Conservation (phyloP, 2,329 filamentous ascomycete genomes). For the Penicillium verrucosum region DNA sequence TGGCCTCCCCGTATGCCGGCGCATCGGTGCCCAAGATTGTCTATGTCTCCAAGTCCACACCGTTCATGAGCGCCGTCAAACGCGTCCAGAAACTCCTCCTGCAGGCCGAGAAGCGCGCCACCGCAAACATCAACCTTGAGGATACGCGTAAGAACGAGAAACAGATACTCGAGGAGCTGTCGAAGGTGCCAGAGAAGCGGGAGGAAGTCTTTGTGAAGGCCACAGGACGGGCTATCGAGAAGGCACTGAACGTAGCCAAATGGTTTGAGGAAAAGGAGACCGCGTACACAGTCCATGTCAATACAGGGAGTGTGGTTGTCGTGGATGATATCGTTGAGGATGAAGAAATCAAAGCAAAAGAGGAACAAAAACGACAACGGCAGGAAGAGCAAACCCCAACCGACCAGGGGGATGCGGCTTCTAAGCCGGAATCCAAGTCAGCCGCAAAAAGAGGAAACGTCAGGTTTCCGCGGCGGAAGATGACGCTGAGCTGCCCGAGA, state of each 20-base stretch:
- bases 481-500: conserved; percentile 41
- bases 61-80: conserved; percentile 59
- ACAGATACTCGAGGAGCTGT: conserved; percentile 32
- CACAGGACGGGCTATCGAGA: conserved; percentile 57
- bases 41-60: conserved; percentile 55
- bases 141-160: conserved; percentile 31
- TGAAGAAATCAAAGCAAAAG: conserved; percentile 29
- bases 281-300: conserved; percentile 50
- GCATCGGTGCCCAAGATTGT: conserved; percentile 51
- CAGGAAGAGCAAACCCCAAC: conserved; percentile 15
- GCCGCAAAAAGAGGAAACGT: conserved; percentile 32
- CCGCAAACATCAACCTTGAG: conserved; percentile 40
- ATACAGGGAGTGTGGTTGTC: conserved; percentile 55
- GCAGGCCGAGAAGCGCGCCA: conserved; percentile 52
- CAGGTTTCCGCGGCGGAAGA: conserved; percentile 18
- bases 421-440: conserved; percentile 16
- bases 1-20: conserved; percentile 53
- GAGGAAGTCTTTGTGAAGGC: conserved; percentile 59
- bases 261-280: conserved; percentile 55
- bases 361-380: conserved; percentile 23
- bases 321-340: conserved; percentile 58
- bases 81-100: conserved; percentile 56
- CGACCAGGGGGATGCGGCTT: conserved; percentile 10
- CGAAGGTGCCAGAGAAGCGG: conserved; percentile 34
- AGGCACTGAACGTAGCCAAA: conserved; percentile 53